phyloP scores from a whole-genome alignment of 2,329 filamentous ascomycete species.

The Chaetomiaceae sp. region DNA sequence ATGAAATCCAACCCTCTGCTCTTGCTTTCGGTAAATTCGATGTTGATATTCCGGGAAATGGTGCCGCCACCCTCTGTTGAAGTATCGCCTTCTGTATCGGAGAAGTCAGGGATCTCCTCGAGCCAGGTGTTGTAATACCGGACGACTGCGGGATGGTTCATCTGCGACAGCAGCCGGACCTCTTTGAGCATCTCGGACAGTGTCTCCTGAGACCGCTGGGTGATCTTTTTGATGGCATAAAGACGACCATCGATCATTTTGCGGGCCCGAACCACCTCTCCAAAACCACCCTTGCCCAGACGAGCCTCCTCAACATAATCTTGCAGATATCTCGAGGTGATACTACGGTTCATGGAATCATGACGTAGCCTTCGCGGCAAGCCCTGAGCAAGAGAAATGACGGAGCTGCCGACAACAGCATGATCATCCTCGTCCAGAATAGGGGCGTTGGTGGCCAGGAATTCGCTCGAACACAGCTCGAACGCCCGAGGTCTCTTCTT shows the following conservation, averaged over 20 bases:
- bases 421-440: constrained; percentile 46
- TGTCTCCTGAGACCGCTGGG: constrained; percentile 70
- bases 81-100: constrained; percentile 50
- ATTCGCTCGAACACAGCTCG: constrained; percentile 60
- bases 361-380: constrained; percentile 49
- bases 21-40: constrained; percentile 66
- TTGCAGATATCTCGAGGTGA: constrained; percentile 71
- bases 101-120: constrained; percentile 59
- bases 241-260: constrained; percentile 91
- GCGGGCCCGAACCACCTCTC: constrained; percentile 90
- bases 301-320: constrained; percentile 89
- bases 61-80: constrained; percentile 43
- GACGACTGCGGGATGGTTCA: constrained; percentile 83
- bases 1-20: constrained; percentile 82
- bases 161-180: constrained; percentile 81
- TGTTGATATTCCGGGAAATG: constrained; percentile 37
- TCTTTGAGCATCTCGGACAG: constrained; percentile 80
- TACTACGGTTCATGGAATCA: constrained; percentile 55
- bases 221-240: constrained; percentile 97
- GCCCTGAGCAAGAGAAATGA: constrained; percentile 39
- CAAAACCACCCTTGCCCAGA: constrained; percentile 90
- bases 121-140: constrained; percentile 96
- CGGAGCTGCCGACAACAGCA: constrained; percentile 37
- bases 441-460: constrained; percentile 60
- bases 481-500: constrained; percentile 84